A percentile compares a stretch with the other conserved stretches of the same genome.
Evolutionary conservation across 78 protist species (phyloP).

Genomic region (Salpingoeca rosetta): DNA sequence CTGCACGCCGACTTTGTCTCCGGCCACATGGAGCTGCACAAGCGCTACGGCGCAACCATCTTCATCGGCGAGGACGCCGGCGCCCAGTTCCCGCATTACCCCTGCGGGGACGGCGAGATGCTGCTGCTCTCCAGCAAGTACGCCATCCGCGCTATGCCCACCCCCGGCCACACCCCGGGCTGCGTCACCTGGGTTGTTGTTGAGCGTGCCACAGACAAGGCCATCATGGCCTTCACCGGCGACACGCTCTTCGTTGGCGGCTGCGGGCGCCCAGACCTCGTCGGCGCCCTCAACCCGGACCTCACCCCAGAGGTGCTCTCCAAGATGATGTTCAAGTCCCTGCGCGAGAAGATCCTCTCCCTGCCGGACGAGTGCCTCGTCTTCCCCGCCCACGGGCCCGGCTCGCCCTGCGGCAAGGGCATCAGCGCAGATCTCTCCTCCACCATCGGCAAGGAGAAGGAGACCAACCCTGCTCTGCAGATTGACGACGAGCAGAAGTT

Average conservation of each 20-base stretch:
- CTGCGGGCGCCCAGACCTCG: constrained; percentile 24
- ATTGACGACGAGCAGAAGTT: background rate
- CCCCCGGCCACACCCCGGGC: constrained; percentile 19
- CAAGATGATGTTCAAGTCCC: background rate
- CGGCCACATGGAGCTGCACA: constrained; percentile 16
- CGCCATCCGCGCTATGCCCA: background rate
- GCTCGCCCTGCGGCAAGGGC: constrained; percentile 12
- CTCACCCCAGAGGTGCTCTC: background rate
- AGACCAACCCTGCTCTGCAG: constrained; percentile 14
- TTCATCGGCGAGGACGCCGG: background rate
- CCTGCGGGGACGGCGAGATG: background rate
- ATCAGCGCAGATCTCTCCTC: background rate
- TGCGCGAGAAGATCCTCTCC: background rate
- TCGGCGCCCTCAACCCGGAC: background rate
- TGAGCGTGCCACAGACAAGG: background rate
- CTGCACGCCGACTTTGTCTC: constrained; percentile 23
- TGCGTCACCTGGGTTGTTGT: constrained; percentile 3
- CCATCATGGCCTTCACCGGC: constrained; percentile 28
- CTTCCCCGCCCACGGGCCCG: constrained; percentile 14
- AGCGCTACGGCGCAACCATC: background rate
- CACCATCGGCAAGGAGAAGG: constrained; percentile 10
- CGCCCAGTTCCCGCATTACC: background rate
- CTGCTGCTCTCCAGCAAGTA: background rate
- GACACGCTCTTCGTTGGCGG: constrained; percentile 40
- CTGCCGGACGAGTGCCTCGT: background rate